These are phyloP conservation scores for Mariannaea sp. DNA, from an alignment of 2,329 filamentous ascomycete species.

Conservation along the genomic window DNA sequence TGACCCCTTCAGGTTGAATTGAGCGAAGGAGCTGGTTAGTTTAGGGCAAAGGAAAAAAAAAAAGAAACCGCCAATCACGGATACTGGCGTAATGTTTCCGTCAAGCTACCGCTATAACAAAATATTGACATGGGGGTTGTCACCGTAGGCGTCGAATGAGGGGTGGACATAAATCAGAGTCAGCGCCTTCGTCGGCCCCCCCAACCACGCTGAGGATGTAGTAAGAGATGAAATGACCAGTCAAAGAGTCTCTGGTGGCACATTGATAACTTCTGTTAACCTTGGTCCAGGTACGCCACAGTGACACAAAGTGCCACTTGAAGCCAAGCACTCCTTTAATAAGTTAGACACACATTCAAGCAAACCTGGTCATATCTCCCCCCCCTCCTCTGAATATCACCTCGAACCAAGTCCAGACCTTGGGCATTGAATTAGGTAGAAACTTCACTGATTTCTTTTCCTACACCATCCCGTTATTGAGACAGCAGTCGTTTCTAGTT, in stretches of 20 bases:
- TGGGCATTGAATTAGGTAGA: slow-evolving; percentile 1
- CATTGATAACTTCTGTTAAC: slow-evolving; percentile 10
- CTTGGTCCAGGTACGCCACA: slow-evolving; percentile 9
- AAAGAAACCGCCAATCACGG: not conserved
- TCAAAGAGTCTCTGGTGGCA: slow-evolving; percentile 4
- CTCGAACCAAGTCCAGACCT: not conserved
- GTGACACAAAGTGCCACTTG: slow-evolving; percentile 13
- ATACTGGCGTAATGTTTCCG: not conserved
- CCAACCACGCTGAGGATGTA: not conserved
- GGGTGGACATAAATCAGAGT: slow-evolving; percentile 4
- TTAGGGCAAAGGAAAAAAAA: not conserved
- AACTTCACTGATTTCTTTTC: slow-evolving; percentile 11
- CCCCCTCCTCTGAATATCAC: slow-evolving; percentile 9
- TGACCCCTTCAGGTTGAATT: not conserved
- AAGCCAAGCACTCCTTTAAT: not conserved
- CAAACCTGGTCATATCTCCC: slow-evolving; percentile 14
- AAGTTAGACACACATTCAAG: slow-evolving; percentile 7
- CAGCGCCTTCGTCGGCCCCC: slow-evolving; percentile 1
- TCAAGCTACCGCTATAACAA: not conserved
- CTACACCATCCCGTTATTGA: slow-evolving; percentile 4
- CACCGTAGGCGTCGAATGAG: slow-evolving; percentile 11
- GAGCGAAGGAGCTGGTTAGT: not conserved
- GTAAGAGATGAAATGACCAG: not conserved
- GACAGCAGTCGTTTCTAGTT: slow-evolving; percentile 8
- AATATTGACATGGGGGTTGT: slow-evolving; percentile 8